Evolutionary conservation across 225 moss, liverwort and hornwort genomes (phyloP), one percentile per base, ranked within the genome.

Genomic region (Rhytidiadelphus loreus): DNA sequence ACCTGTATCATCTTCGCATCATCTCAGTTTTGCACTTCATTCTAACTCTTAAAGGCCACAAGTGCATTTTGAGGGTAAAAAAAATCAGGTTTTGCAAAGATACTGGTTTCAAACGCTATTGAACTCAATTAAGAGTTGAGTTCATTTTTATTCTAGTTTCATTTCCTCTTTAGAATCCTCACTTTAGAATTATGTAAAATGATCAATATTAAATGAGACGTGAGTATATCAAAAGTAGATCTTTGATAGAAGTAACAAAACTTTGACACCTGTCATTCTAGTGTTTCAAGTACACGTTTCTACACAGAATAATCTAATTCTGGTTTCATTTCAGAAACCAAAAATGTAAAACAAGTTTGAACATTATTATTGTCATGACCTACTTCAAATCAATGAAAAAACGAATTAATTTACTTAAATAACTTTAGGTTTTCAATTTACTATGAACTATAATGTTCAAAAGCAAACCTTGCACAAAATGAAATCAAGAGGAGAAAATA

Each of bases 1-100:
- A 99, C 96, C 98, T 98, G 96, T 58, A 86, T 81, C 65, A 83
- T 44, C 20, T 60, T 87, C 76, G 75, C 69, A 87, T 43, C 80
- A 59, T 59, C 84, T 91, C 83, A 92, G 61, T 83, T 73, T 90
- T 64, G 52, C 77, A 35, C 66, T 85, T 68, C 70, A 62, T 70
- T 86, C 4, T 60, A 69, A 77, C 37, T 56, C 48, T 63, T 55
- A 48, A 61, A 84, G 7, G 65, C 25, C 43, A 33, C 21, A 50
- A 46, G 75, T 61, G 37, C 60, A 75, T 48, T 65, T 59, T 13
- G 13, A 74, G 60, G 37, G 60, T 60, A 1, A 18, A 33, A 48
- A 84, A 58, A 46, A 4, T 19, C 26, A 59, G 13, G 37, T 12
- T 13, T n/a, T 76, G 61, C 52, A 76, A 32, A 77, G 66, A 55